phyloP scores from a whole-genome alignment of 139 green algal species.

The Chlamydomonas applanata region DNA sequence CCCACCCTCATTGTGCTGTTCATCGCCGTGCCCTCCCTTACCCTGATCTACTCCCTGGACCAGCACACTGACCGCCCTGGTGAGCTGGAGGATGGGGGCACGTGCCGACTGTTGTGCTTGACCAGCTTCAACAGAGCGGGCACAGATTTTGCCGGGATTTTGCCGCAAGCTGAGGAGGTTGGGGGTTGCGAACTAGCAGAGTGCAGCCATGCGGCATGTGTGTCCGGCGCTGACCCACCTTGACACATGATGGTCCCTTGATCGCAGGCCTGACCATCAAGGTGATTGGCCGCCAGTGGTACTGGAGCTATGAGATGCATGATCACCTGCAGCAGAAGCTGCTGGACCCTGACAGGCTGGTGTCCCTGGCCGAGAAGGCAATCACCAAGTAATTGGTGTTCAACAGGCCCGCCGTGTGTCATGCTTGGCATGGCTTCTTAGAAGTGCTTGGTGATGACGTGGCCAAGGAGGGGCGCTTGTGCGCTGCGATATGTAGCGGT shows the following conservation, averaged over 20 bases:
- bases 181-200: not conserved
- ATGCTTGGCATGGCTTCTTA: too few relatives aligned
- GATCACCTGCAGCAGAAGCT: conserved; percentile 60
- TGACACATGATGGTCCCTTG: too few relatives aligned
- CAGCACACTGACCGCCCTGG: conserved; percentile 47
- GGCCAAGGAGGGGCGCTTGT: too few relatives aligned
- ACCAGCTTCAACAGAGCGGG: too few relatives aligned
- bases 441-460: too few relatives aligned
- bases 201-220: too few relatives aligned
- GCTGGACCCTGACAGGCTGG: conserved; percentile 47
- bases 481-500: too few relatives aligned
- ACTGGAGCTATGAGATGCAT: conserved; percentile 59
- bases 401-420: too few relatives aligned
- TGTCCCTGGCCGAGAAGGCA: conserved; percentile 40
- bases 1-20: conserved; percentile 44
- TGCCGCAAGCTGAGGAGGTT: too few relatives aligned
- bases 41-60: conserved; percentile 55
- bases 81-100: conserved; percentile 1
- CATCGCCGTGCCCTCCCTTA: conserved; percentile 48
- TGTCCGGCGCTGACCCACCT: too few relatives aligned
- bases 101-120: too few relatives aligned
- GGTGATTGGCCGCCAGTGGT: conserved; percentile 55
- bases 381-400: not conserved
- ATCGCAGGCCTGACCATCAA: conserved; percentile 51
- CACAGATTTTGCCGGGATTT: too few relatives aligned